Percentiles rank a stretch among this genome's conserved stretches.
phyloP scores from a whole-genome alignment of 495 filamentous ascomycete genomes.

The Aspergillus ostianus region DNA sequence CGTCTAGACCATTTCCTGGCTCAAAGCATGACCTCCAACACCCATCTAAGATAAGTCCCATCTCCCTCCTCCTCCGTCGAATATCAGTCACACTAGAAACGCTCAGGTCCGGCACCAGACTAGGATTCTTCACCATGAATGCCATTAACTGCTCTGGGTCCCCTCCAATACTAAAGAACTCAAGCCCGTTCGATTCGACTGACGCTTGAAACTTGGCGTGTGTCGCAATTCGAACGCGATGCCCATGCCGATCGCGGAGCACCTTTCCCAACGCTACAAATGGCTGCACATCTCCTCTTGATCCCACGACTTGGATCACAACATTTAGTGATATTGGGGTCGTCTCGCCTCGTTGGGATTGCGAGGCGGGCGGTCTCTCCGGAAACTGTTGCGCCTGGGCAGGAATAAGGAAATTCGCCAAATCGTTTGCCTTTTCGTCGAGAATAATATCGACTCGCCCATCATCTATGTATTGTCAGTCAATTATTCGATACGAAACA shows the following conservation, averaged over 20 bases:
- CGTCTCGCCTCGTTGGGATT: not conserved
- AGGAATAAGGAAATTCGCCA: not conserved
- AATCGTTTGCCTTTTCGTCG: not conserved
- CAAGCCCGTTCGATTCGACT: slow-evolving; percentile 51
- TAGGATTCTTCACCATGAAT: slow-evolving; percentile 85
- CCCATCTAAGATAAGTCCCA: not conserved
- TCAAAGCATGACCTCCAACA: not conserved
- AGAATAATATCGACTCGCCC: not conserved
- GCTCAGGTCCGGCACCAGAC: slow-evolving; percentile 57
- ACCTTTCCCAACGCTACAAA: not conserved
- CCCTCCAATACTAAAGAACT: slow-evolving; percentile 79
- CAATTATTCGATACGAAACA: not conserved
- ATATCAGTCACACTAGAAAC: not conserved
- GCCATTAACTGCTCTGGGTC: slow-evolving; percentile 79
- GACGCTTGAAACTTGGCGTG: not conserved
- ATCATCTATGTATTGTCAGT: not conserved
- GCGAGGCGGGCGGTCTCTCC: not conserved
- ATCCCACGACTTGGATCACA: not conserved
- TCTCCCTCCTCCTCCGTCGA: not conserved
- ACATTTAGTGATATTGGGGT: not conserved
- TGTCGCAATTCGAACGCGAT: not conserved
- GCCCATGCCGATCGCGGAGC: not conserved
- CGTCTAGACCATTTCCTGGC: slow-evolving; percentile 36
- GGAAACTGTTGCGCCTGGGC: not conserved
- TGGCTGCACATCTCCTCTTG: not conserved